These are phyloP conservation scores for Aspergillus diversus DNA, from an alignment of 495 filamentous ascomycete genomes.

Conservation along the genomic window DNA sequence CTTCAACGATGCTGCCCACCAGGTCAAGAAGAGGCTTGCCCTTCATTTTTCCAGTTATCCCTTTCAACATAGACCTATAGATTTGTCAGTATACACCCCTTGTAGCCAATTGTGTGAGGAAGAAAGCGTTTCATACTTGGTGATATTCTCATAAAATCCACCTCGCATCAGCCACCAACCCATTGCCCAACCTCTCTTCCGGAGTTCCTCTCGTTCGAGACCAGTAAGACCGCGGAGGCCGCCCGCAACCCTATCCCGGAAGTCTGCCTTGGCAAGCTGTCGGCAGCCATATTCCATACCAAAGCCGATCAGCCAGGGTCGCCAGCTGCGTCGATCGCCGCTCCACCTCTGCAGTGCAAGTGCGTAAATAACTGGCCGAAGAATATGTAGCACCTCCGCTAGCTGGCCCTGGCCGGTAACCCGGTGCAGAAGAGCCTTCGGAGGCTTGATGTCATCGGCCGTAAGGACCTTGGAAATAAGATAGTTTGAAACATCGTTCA, in stretches of 20 bases:
- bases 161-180: slow-evolving; percentile 95
- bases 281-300: slow-evolving; percentile 85
- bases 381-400: slow-evolving; percentile 87
- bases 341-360: slow-evolving; percentile 74
- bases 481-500: slow-evolving; percentile 79
- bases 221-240: slow-evolving; percentile 73
- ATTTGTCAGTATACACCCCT: slow-evolving; percentile 33
- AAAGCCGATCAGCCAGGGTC: slow-evolving; percentile 88
- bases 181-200: slow-evolving; percentile 82
- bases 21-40: slow-evolving; percentile 77
- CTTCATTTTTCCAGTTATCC: slow-evolving; percentile 67
- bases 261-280: slow-evolving; percentile 76
- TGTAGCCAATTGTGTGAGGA: neutral
- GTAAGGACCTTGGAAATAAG: slow-evolving; percentile 90
- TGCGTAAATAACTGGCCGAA: slow-evolving; percentile 88
- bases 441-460: slow-evolving; percentile 93
- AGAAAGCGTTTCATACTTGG: slow-evolving; percentile 57
- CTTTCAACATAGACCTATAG: slow-evolving; percentile 60
- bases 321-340: slow-evolving; percentile 69
- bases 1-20: slow-evolving; percentile 81
- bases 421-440: slow-evolving; percentile 78
- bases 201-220: slow-evolving; percentile 86
- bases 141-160: slow-evolving; percentile 93
- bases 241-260: slow-evolving; percentile 65
- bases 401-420: slow-evolving; percentile 68